Percentiles rank a stretch among this genome's conserved stretches.
Conservation (phyloP, 768 basidiomycete species). For the Trametes villosa region DNA sequence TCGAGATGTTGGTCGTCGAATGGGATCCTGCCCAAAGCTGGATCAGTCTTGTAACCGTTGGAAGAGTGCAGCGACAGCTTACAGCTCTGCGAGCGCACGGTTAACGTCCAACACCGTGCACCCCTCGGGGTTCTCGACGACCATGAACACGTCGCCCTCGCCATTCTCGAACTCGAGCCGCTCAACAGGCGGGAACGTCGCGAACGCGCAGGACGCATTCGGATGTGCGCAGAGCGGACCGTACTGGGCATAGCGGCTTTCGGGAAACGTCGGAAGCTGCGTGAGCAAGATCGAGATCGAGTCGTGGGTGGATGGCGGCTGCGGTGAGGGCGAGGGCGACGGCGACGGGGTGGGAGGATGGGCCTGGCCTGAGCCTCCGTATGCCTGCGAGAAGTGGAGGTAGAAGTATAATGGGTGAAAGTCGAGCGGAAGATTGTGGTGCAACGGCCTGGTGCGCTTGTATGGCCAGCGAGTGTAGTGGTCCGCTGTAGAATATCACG, state of each 20-base stretch:
- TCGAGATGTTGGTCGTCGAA: slow-evolving; percentile 22
- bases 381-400: slow-evolving; percentile 27
- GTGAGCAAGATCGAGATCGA: slow-evolving; percentile 29
- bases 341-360: slow-evolving; percentile 15
- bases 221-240: slow-evolving; percentile 32
- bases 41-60: too few species aligned
- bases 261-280: slow-evolving; percentile 32
- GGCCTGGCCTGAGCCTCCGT: background rate
- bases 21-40: slow-evolving; percentile 17
- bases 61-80: background rate
- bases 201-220: slow-evolving; percentile 33
- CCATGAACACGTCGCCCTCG: slow-evolving; percentile 22
- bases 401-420: slow-evolving; percentile 33
- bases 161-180: slow-evolving; percentile 27
- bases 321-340: slow-evolving; percentile 22
- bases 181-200: slow-evolving; percentile 31
- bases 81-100: slow-evolving; percentile 29
- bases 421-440: slow-evolving; percentile 16
- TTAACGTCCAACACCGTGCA: slow-evolving; percentile 33
- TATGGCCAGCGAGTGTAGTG: slow-evolving; percentile 16
- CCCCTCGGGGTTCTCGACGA: slow-evolving; percentile 31
- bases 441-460: slow-evolving; percentile 9
- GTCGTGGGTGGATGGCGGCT: slow-evolving; percentile 22
- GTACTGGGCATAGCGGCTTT: slow-evolving; percentile 28
- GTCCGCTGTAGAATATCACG: slow-evolving; percentile 10